Base-by-base conservation (phyloP, 2,329 filamentous ascomycete species). In the Pseudopithomyces chartarum region DNA sequence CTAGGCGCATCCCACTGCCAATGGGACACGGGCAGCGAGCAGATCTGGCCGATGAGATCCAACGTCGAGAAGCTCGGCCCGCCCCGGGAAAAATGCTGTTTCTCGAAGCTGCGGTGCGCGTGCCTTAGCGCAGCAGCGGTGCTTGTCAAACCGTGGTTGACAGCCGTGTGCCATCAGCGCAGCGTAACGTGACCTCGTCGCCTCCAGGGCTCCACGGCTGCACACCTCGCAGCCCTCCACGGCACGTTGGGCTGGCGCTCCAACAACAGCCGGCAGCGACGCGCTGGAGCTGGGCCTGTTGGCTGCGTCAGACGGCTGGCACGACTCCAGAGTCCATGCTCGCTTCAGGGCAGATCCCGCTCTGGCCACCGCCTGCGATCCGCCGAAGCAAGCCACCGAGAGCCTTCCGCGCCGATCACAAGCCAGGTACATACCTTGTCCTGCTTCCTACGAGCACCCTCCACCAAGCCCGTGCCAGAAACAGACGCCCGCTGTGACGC, bases 41-140 rank as follows among this genome's bases (percentile, higher is more conserved):
- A 61, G 26, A 69, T 64, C 68, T 67, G 64, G 67, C 60, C 62
- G 54, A 55, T 60, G 55, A 58, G 59, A 63, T 65, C 62, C 60
- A 73, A 74, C 71, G 73, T 69, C 65, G 61, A 73, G 68, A 67
- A 70, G 68, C 67, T 71, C 73, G 73, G 73, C 71, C 73, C 73
- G 73, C 71, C 61, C 71, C 72, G 71, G 72, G 64, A 72, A 66
- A 70, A 69, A 64, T 60, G 63, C 64, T 65, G 67, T 64, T 75
- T 73, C 70, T 74, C 68, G 72, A 76, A 75, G 69, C 65, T 66
- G 64, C 60, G 61, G 58, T 57, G 47, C 62, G 67, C 59, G 64
- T 60, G 55, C 55, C 63, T 26, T 67, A 63, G 68, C 65, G 64
- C 64, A 60, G 61, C 63, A 54, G 62, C 65, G 60, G 62, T 61